Evolutionary conservation across 2,329 filamentous ascomycete genomes (phyloP).

Genomic region (Aspergillus texensis): DNA sequence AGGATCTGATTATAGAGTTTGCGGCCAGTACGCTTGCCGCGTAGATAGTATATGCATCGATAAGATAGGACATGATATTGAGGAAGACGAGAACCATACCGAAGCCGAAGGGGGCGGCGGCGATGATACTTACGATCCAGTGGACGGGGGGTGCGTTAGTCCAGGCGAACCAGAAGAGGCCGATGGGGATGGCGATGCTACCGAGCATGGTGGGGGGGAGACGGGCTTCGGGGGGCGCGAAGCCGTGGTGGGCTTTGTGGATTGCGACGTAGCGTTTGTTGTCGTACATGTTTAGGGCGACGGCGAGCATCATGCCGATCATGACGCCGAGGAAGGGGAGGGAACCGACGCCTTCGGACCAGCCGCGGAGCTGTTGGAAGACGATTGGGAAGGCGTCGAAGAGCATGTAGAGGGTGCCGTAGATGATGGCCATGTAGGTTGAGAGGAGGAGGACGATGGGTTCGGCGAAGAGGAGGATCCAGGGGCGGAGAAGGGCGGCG

Average conservation of each 20-base stretch:
- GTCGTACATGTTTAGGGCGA: conserved; percentile 23
- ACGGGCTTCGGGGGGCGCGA: conserved; percentile 30
- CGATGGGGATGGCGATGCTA: conserved; percentile 28
- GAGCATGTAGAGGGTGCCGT: conserved; percentile 35
- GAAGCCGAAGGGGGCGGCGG: conserved; percentile 35
- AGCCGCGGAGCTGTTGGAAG: conserved; percentile 30
- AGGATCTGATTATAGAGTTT: conserved; percentile 45
- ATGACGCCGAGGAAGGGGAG: conserved; percentile 36
- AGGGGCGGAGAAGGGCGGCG: conserved; percentile 30
- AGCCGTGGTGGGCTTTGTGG: conserved; percentile 22
- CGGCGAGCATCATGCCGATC: conserved; percentile 32
- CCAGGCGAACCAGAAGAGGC: conserved; percentile 39
- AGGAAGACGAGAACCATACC: conserved; percentile 39
- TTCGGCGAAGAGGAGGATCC: conserved; percentile 33
- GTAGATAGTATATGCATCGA: conserved; percentile 41
- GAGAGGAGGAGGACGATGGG: conserved; percentile 36
- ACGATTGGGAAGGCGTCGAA: conserved; percentile 36
- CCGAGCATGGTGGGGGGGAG: conserved; percentile 31
- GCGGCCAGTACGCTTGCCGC: conserved; percentile 41
- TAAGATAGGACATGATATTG: conserved; percentile 39
- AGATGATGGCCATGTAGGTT: conserved; percentile 34
- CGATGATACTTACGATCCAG: conserved; percentile 37
- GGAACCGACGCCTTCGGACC: conserved; percentile 31
- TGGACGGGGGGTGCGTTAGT: conserved; percentile 35
- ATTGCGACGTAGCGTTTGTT: conserved; percentile 29